Evolutionary conservation across 192 early-diverging fungal species (phyloP), one percentile per base, ranked within the genome.

Genomic region (Gonapodya sp.): DNA sequence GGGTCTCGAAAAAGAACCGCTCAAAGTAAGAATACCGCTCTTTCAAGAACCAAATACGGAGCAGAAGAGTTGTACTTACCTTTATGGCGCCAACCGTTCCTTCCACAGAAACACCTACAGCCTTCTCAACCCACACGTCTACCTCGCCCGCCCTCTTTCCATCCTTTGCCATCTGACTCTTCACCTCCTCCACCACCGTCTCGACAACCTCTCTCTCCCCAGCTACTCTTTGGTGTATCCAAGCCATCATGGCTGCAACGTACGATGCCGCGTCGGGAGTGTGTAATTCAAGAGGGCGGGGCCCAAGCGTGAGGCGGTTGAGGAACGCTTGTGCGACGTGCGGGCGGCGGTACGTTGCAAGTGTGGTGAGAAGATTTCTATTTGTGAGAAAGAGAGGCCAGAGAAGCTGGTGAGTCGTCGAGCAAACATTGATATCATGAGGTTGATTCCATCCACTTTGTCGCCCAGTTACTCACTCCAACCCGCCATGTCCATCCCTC

Each of bases 231-330:
- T 97, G 96, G 88, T 99, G 97, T 0, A 97, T 83, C 97, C 97
- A 99, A 0, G 96, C 97, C 30, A 97, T 84, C 94, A 99, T 97
- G 81, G 97, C 97, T 31, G 96, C 96, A 36, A 95, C 90, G 82
- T 97, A 99, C 35, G 96, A 89, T 80, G 94, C 84, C 0, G 96
- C 93, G 83, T 99, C 97, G 73, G 92, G 94, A 0, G 96, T 95
- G 83, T 97, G 95, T 1, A 96, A 81, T 83, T 99, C 97, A 80
- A 99, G 96, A 0, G 97, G 96, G 37, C 94, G 85, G 1, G 95
- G 93, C 35, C 91, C 95, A 78, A 89, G 84, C 0, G 92, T 93
- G 30, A 96, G 83, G 0, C 94, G 94, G 73, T 93, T 89, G 33
- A 93, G 87, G 82, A 95, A 96, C 30, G 89, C 84, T 36, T 90